Evolutionary conservation across 2,329 filamentous ascomycete species (phyloP).

Genomic region (Blastomyces silverae): DNA sequence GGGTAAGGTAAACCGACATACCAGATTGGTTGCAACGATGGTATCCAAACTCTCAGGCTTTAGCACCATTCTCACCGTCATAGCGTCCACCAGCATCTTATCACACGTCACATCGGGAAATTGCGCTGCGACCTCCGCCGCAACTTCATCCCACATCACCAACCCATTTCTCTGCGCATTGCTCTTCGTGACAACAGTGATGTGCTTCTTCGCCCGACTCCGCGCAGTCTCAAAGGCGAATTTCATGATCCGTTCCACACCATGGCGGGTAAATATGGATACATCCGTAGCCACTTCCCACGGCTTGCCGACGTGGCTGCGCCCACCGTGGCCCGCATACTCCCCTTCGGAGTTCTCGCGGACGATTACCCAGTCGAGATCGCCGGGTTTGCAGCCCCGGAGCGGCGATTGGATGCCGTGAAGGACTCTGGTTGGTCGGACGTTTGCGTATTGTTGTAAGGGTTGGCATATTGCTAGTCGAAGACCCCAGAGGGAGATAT

Average conservation of each 20-base stretch:
- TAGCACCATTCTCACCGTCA: slow-evolving; percentile 51
- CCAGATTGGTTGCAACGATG: slow-evolving; percentile 49
- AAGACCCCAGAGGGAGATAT: slow-evolving; percentile 52
- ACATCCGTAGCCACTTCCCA: slow-evolving; percentile 51
- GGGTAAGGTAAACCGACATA: slow-evolving; percentile 6
- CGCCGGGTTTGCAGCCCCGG: slow-evolving; percentile 41
- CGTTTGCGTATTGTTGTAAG: slow-evolving; percentile 53
- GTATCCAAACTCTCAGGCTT: slow-evolving; percentile 47
- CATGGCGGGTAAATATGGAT: slow-evolving; percentile 49
- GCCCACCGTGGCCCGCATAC: slow-evolving; percentile 50
- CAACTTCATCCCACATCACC: slow-evolving; percentile 53
- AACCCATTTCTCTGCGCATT: slow-evolving; percentile 51
- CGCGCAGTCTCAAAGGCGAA: slow-evolving; percentile 50
- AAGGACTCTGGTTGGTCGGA: slow-evolving; percentile 49
- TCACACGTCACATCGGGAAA: slow-evolving; percentile 48
- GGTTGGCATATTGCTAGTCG: slow-evolving; percentile 51
- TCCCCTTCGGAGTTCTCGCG: slow-evolving; percentile 54
- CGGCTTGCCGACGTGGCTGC: slow-evolving; percentile 45
- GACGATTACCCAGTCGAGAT: slow-evolving; percentile 52
- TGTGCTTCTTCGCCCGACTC: slow-evolving; percentile 42
- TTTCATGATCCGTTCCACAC: slow-evolving; percentile 46
- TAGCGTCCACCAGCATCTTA: slow-evolving; percentile 53
- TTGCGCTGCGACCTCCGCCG: slow-evolving; percentile 42
- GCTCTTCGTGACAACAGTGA: slow-evolving; percentile 51
- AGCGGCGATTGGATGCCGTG: slow-evolving; percentile 48